Conservation (phyloP, 164 flowering plant species). For the Nymphaea colorata region DNA sequence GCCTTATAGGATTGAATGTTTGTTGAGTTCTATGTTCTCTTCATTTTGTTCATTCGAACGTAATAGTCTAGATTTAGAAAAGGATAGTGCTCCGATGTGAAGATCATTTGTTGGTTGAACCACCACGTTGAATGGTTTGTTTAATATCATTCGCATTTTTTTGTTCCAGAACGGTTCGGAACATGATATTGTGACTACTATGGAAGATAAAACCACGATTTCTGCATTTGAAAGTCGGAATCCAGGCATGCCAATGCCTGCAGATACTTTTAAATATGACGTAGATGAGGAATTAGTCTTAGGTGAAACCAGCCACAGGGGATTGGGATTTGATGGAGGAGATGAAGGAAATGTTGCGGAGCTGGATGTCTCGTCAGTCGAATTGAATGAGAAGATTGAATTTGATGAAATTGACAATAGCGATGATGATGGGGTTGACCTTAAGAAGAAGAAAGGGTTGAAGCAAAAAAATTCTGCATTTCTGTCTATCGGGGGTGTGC, state of each 20-base stretch:
- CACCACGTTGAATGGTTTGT: neutral
- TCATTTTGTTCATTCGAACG: neutral
- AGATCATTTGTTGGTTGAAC: neutral
- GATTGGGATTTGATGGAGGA: slow-evolving; percentile 59
- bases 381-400: slow-evolving; percentile 17
- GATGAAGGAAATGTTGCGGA: slow-evolving; percentile 1
- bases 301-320: slow-evolving; percentile 38
- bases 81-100: neutral
- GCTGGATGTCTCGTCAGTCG: slow-evolving; percentile 7
- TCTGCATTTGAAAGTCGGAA: slow-evolving; percentile 42
- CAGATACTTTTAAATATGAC: slow-evolving; percentile 26
- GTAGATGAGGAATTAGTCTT: slow-evolving; percentile 32
- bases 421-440: neutral
- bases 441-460: slow-evolving; percentile 9
- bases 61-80: neutral
- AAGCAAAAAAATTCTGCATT: slow-evolving; percentile 44
- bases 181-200: neutral
- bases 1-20: neutral
- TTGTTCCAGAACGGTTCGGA: neutral
- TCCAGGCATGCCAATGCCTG: slow-evolving; percentile 15
- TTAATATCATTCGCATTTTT: neutral
- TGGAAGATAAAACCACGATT: slow-evolving; percentile 6
- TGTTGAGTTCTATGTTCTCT: neutral
- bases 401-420: slow-evolving; percentile 14
- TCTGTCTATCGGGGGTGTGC: slow-evolving; percentile 66